Conservation (phyloP, 2,329 filamentous ascomycete genomes). For the Metarhizium rileyi region DNA sequence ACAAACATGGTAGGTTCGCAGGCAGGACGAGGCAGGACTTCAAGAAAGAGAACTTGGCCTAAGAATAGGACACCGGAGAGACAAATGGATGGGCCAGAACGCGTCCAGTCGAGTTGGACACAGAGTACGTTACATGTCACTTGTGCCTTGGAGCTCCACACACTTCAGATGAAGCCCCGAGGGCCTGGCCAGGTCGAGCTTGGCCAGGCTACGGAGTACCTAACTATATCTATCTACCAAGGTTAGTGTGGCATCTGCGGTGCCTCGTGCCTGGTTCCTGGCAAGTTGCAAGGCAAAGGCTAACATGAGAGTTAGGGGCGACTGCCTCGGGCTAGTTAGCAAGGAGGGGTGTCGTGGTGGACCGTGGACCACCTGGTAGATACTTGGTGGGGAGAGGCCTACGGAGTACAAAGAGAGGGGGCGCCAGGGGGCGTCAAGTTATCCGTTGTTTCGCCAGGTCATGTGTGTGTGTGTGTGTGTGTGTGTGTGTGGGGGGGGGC, state of each 20-base stretch:
- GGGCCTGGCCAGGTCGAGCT: too few relatives aligned
- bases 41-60: not conserved
- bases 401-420: too few relatives aligned
- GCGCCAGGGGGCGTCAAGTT: not conserved
- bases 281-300: not conserved
- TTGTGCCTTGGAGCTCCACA: not conserved
- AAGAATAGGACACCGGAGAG: not conserved
- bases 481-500: not conserved
- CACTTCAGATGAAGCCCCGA: not conserved
- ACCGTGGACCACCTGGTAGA: too few relatives aligned
- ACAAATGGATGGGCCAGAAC: too few relatives aligned
- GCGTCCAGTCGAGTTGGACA: too few relatives aligned
- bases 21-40: not conserved
- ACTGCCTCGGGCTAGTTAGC: too few relatives aligned
- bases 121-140: not conserved
- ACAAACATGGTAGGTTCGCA: not conserved
- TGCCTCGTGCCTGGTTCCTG: not conserved
- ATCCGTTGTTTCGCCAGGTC: not conserved
- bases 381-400: not conserved
- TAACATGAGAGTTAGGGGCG: too few relatives aligned
- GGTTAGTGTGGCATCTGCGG: not conserved
- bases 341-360: not conserved
- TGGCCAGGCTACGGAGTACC: too few relatives aligned
- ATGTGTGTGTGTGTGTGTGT: not conserved
- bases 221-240: too few relatives aligned